Base-by-base conservation (phyloP, 495 filamentous ascomycete genomes). In the Sporormia fimetaria region DNA sequence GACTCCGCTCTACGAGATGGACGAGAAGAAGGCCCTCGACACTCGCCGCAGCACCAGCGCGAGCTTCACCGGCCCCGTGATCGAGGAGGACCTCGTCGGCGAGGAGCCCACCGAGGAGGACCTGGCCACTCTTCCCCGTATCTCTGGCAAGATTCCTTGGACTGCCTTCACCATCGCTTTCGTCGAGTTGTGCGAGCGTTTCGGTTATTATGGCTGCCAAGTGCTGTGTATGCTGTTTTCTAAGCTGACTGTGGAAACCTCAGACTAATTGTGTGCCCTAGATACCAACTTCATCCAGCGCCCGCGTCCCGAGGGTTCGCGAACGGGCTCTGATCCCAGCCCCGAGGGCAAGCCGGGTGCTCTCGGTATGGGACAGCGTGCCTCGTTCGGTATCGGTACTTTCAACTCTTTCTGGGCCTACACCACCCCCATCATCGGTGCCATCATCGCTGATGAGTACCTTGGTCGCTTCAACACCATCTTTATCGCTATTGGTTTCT, bases 341-440 rank as follows among this genome's bases (percentile, higher is more conserved):
- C 52, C 57, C 1, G 54, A 66, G 37, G 66, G 58, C 6, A 69
- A 75, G 47, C 70, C 71, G 17, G 82, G 81, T 47, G 83, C 80
- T 17, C 62, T 85, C 16, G 67, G 61, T 25, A 69, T 81, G 64
- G 79, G 80, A 18, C 81, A 83, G 58, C 70, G 70, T 22, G 75
- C 74, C 15, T 78, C 80, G 0, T 78, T 75, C 16, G 75, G 70
- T 32, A 49, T 85, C 37, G 74, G 70, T 6, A 69, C 68, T 46
- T 81, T 86, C 67, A 84, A 81, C 57, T 59, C 66, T 17, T 85
- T 87, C 63, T 86, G 80, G 81, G 69, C 71, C 15, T 86, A 87
- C 51, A 49, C 76, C 18, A 79, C 74, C 57, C 83, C 83, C 14
- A 60, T 85, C 24, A 44, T 73, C 6, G 77, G 77, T 58, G 79